Conservation (phyloP, 371 early-diverging fungal genomes). For the Sporodiniella umbellata region DNA sequence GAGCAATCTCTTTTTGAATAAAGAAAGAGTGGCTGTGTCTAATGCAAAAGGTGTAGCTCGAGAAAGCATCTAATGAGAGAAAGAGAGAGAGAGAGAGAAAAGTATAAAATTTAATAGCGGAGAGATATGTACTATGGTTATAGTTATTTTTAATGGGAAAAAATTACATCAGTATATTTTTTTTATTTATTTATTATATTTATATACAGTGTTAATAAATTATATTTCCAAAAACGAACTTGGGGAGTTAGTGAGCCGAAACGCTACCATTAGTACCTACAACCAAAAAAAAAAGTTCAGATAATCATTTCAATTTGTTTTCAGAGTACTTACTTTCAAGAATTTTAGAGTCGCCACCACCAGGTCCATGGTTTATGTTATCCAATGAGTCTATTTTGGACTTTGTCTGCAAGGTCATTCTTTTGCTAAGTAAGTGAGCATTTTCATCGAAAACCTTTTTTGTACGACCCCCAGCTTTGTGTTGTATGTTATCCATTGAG, state of each 20-base stretch:
- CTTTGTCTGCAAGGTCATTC: not conserved
- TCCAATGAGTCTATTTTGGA: conserved; percentile 5
- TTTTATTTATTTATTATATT: too few species aligned
- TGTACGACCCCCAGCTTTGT: conserved; percentile 16
- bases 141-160: too few species aligned
- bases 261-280: too few species aligned
- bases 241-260: too few species aligned
- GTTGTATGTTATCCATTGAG: conserved; percentile 19
- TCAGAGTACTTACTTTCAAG: too few species aligned
- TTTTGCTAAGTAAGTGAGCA: not conserved
- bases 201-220: too few species aligned
- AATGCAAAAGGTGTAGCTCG: conserved; percentile 15
- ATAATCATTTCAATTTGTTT: too few species aligned
- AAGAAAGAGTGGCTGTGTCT: conserved; percentile 24
- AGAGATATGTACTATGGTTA: not conserved
- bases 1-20: conserved; percentile 35
- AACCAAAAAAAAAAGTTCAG: too few species aligned
- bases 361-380: conserved; percentile 10
- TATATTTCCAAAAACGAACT: too few species aligned
- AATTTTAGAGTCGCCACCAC: not conserved
- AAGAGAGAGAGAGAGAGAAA: too few species aligned
- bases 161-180: too few species aligned
- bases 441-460: conserved; percentile 17
- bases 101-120: conserved; percentile 1
- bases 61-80: conserved; percentile 5